Conservation (phyloP, 371 early-diverging fungal genomes). For the Chytridiales sp. region DNA sequence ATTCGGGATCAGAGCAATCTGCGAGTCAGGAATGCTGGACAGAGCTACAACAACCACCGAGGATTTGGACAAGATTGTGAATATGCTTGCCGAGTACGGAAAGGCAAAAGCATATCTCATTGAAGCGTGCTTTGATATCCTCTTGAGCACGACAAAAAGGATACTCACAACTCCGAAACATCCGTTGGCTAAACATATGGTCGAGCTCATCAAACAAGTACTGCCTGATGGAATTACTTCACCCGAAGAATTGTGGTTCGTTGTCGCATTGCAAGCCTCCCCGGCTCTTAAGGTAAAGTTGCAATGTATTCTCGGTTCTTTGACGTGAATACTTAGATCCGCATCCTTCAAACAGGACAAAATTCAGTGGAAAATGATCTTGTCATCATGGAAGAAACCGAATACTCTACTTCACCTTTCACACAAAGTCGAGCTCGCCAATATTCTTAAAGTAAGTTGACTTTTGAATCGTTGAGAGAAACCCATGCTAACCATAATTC, state of each 20-base stretch:
- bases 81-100: conserved; percentile 61
- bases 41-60: conserved; percentile 57
- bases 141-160: conserved; percentile 13
- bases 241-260: conserved; percentile 72
- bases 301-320: no score
- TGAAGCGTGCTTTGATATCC: conserved; percentile 71
- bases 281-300: no score
- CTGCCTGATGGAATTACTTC: conserved; percentile 60
- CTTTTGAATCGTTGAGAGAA: not conserved
- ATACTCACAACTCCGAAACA: conserved; percentile 1
- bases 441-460: conserved; percentile 54
- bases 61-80: conserved; percentile 65
- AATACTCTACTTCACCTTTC: conserved; percentile 50
- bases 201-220: conserved; percentile 30
- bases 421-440: conserved; percentile 57
- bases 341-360: no score
- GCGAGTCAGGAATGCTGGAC: conserved; percentile 76
- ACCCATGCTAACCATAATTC: not conserved
- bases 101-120: conserved; percentile 72
- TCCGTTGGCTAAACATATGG: not conserved
- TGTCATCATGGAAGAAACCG: conserved; percentile 50
- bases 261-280: conserved; percentile 20
- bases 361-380: conserved; percentile 15
- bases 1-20: conserved; percentile 81
- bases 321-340: no score